Evolutionary conservation across 208 protist species (phyloP).

Genomic region (Hexamita inflata): DNA sequence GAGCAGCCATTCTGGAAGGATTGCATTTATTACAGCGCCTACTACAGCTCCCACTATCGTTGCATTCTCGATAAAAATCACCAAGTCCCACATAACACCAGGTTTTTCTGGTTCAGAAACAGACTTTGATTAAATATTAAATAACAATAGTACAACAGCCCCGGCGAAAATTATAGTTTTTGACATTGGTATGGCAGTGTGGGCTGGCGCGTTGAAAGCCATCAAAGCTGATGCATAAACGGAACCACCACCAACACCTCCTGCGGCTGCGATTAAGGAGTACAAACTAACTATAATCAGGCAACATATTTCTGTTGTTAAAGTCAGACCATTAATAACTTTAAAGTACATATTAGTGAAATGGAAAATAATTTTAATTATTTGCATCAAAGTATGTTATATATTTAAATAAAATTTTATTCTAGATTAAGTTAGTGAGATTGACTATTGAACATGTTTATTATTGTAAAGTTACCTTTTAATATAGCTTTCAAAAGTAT

Average conservation of each 20-base stretch:
- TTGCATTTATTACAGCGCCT: background rate
- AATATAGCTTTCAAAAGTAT: no score
- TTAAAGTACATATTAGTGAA: no score
- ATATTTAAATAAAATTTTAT: no score
- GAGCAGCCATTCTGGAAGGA: conserved; percentile 7
- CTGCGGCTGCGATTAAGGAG: conserved; percentile 4
- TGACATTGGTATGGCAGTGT: background rate
- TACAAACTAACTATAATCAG: no score
- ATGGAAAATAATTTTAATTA: no score
- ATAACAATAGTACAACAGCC: background rate
- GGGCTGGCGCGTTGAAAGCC: background rate
- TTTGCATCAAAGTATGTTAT: no score
- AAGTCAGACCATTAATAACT: no score
- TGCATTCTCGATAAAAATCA: conserved; percentile 6
- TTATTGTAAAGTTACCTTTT: no score
- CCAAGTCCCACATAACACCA: conserved; percentile 4
- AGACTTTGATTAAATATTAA: background rate
- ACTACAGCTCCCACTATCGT: background rate
- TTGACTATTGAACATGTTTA: no score
- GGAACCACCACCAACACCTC: conserved; percentile 5
- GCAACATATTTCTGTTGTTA: no score
- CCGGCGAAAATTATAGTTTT: conserved; percentile 6
- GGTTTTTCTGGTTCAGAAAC: background rate
- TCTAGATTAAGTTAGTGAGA: no score
- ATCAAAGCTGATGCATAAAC: background rate